Evolutionary conservation across 2,329 filamentous ascomycete species (phyloP), one percentile per base, ranked within the genome.

Genomic region (Calonectria montana): DNA sequence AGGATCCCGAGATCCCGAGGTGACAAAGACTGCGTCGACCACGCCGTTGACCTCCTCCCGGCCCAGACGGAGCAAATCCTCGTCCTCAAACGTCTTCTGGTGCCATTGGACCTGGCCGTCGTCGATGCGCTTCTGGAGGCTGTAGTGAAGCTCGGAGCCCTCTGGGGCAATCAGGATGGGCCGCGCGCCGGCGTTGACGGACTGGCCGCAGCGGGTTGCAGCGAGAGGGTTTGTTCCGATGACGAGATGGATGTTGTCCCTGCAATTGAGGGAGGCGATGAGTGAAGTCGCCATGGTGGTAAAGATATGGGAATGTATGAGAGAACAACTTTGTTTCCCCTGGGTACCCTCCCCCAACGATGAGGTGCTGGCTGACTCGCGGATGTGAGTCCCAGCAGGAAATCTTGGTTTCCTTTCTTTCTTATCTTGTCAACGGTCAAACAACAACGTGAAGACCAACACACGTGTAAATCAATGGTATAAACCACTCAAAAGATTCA

Each of bases 11-110:
- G 92, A 87, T 82, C 81, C 78, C 76, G 85, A 82, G 1, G 95
- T 98, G 43, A 98, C 92, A 83, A 98, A 98, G 45, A 99, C 97
- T 67, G 94, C 94, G 82, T 99, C 97, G 18, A 98, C 96, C 5
- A 97, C 91, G 66, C 85, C 81, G 73, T 90, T 92, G 12, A 98
- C 92, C 70, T 97, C 94, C 47, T 91, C 88, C 64, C 97, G 89
- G n/a, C 97, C 97, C 2, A 98, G 85, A 1, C 87, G 91, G 47
- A 91, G 91, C 65, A 98, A 83, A 81, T 98, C 93, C 0, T 86
- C 84, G 43, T 96, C 92, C 63, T 90, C 82, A 77, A 98, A 97
- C 0, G 85, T 81, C 70, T 91, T 89, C 76, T 88, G 86, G 35
- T 92, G 79, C 93, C 93, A 95, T 74, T 89, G 83, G 7, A 95